phyloP scores from a whole-genome alignment of 176 grass and related monocot genomes.

The Neostapfia colusana region DNA sequence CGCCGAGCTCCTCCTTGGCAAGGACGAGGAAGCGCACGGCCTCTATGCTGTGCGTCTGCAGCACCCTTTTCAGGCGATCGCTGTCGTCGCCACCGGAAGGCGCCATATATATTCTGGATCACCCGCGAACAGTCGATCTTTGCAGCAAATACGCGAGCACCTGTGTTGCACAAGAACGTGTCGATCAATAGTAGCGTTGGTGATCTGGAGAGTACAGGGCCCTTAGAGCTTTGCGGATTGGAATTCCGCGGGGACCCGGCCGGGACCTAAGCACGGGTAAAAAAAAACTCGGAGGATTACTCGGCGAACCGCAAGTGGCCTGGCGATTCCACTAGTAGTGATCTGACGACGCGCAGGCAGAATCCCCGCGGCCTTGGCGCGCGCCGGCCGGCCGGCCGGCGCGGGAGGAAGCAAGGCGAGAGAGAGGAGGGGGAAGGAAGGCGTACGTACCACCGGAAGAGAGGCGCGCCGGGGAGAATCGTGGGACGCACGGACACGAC shows the following conservation, averaged over 20 bases:
- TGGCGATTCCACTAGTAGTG: neutral
- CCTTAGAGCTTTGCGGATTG: neutral
- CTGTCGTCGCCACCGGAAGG: neutral
- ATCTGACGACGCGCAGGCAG: neutral
- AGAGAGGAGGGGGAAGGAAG: neutral
- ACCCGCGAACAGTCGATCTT: neutral
- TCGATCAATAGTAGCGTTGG: neutral
- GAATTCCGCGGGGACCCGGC: neutral
- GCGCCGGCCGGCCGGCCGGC: neutral
- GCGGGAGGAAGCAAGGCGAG: neutral
- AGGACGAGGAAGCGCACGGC: constrained; percentile 20
- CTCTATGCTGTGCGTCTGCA: neutral
- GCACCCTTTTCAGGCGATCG: neutral
- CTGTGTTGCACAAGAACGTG: neutral
- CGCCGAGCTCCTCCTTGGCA: constrained; percentile 12
- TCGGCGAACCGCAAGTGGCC: neutral
- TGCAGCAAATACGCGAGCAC: constrained; percentile 23
- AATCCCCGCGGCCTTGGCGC: neutral
- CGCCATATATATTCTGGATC: constrained; percentile 28
- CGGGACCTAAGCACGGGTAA: neutral
- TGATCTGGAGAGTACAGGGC: neutral
- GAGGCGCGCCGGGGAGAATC: neutral
- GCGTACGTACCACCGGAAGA: neutral
- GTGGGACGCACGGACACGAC: neutral
- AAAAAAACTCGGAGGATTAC: neutral